Evolutionary conservation across 129 eudicot genomes (phyloP).

Genomic region (Lonicera japonica): DNA sequence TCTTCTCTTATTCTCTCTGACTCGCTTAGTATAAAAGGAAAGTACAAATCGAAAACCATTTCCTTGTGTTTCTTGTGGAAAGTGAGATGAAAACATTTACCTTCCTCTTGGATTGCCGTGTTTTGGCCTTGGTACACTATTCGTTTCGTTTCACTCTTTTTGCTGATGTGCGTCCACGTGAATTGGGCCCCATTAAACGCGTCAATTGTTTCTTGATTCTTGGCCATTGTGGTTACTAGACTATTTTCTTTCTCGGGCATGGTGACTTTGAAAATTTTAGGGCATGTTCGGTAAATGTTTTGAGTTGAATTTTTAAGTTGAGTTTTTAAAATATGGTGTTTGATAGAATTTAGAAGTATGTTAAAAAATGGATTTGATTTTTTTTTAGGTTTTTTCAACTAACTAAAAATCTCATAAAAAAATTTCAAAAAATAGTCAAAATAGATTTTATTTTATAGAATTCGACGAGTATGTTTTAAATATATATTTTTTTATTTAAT

Average conservation of each 20-base stretch:
- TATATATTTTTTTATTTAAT: too few species aligned
- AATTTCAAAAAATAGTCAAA: too few species aligned
- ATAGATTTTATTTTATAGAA: too few species aligned
- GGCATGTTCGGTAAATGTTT: too few species aligned
- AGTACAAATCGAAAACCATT: constrained; percentile 22
- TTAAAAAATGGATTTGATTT: too few species aligned
- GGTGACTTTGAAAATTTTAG: constrained; percentile 1
- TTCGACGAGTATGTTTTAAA: too few species aligned
- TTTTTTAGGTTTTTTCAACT: too few species aligned
- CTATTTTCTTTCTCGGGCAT: constrained; percentile 16
- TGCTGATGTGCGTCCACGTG: constrained; percentile 12
- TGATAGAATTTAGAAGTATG: too few species aligned
- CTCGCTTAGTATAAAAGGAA: constrained; percentile 11
- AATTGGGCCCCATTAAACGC: constrained; percentile 3
- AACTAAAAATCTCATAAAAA: too few species aligned
- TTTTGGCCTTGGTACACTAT: not conserved
- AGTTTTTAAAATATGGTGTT: too few species aligned
- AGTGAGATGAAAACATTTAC: constrained; percentile 5
- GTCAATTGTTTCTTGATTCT: constrained; percentile 12
- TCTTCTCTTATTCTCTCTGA: constrained; percentile 7
- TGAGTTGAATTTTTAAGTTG: too few species aligned
- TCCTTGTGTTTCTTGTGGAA: constrained; percentile 19
- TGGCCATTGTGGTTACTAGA: constrained; percentile 1
- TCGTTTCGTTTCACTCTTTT: not conserved
- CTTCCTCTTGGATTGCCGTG: not conserved